These are phyloP conservation scores for Geranium rotundifolium DNA, from an alignment of 345 rosid species.

Conservation along the genomic window DNA sequence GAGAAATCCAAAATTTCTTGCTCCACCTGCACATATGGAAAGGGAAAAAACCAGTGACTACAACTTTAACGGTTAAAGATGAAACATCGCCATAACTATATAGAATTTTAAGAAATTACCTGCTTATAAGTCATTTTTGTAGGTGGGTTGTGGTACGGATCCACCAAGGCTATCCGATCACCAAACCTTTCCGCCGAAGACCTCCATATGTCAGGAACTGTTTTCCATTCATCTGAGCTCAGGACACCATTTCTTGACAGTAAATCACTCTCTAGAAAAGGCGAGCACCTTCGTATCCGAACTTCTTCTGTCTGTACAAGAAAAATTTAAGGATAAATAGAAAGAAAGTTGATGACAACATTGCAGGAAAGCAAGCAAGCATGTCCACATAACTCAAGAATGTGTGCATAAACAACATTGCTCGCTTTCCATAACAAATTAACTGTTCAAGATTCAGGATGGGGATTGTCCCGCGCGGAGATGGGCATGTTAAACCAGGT, in stretches of 20 bases:
- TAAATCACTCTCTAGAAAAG: conserved; percentile 35
- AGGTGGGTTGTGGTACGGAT: conserved; percentile 80
- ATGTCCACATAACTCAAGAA: no score
- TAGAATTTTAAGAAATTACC: conserved; percentile 19
- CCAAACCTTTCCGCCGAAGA: conserved; percentile 59
- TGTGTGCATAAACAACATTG: no score
- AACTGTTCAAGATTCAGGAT: no score
- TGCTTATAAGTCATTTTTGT: conserved; percentile 55
- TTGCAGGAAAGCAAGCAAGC: no score
- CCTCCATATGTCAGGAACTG: conserved; percentile 87
- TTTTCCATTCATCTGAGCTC: conserved; percentile 43
- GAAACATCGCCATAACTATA: no score
- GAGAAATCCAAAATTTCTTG: conserved; percentile 71
- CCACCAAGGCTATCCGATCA: conserved; percentile 49
- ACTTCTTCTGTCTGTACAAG: conserved; percentile 27
- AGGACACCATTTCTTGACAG: conserved; percentile 16
- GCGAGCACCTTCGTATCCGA: conserved; percentile 40
- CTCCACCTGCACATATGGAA: conserved; percentile 47
- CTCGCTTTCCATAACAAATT: no score
- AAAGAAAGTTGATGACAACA: no score
- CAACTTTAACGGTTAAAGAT: no score
- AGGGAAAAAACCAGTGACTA: not conserved
- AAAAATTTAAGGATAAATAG: not conserved
- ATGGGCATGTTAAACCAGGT: no score
- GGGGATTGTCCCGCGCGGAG: no score